phyloP scores from a whole-genome alignment of 2,329 filamentous ascomycete genomes.

The Apiospora sp. region DNA sequence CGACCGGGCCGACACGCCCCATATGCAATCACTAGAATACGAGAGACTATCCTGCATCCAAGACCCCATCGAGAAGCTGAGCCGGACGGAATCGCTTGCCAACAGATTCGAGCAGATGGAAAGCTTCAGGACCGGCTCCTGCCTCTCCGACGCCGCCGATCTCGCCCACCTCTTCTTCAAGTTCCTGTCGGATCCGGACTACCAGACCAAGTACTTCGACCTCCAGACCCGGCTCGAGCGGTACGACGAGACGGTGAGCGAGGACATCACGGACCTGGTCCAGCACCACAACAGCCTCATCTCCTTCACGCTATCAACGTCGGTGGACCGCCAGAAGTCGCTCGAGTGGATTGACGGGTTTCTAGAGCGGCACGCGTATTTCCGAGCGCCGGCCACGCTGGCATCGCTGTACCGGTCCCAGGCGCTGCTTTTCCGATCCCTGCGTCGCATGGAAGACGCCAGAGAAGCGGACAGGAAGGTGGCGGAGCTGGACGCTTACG shows the following conservation, averaged over 20 bases:
- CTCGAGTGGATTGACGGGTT: conserved; percentile 4
- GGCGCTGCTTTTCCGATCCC: neutral
- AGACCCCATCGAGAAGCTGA: neutral
- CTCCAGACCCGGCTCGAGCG: neutral
- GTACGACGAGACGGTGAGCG: neutral
- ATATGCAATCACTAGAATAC: neutral
- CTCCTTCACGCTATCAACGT: neutral
- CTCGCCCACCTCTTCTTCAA: neutral
- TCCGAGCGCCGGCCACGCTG: neutral
- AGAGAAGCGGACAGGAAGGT: neutral
- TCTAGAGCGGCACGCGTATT: neutral
- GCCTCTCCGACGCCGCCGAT: neutral
- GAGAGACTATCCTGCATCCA: neutral
- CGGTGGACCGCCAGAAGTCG: neutral
- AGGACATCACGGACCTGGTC: neutral
- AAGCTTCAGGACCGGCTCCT: neutral
- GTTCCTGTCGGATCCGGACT: neutral
- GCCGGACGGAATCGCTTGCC: neutral
- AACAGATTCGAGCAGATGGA: neutral
- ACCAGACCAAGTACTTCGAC: neutral
- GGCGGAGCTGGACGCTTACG: neutral
- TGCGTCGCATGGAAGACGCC: neutral
- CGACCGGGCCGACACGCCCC: neutral
- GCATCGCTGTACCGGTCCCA: neutral
- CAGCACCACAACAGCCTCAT: conserved; percentile 14